Percentiles rank a stretch among this genome's conserved stretches.
phyloP scores from a whole-genome alignment of 225 moss, liverwort and hornwort genomes.

The Pseudoscleropodium purum region DNA sequence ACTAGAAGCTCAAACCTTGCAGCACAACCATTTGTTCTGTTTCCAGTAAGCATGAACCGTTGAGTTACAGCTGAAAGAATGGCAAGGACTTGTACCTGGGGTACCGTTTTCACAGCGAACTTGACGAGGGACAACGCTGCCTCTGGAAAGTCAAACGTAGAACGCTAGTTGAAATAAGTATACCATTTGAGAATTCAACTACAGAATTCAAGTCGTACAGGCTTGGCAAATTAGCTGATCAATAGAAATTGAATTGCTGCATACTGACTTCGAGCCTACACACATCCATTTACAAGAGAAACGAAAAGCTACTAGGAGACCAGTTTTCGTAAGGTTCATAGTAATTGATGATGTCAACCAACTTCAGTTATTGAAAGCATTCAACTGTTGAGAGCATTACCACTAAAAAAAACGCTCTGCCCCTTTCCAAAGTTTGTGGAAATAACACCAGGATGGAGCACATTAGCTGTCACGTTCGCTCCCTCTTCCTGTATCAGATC shows the following conservation, averaged over 20 bases:
- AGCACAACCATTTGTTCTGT: background rate
- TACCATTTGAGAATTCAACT: background rate
- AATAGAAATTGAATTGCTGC: background rate
- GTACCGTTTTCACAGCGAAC: conserved; percentile 32
- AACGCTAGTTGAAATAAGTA: background rate
- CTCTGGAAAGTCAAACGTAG: conserved; percentile 6
- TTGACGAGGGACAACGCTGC: conserved; percentile 15
- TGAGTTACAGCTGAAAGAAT: background rate
- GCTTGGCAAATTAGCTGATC: background rate
- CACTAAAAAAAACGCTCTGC: conserved; percentile 4
- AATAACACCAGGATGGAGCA: conserved; percentile 51
- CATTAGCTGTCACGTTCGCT: conserved; percentile 50
- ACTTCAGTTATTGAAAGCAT: background rate
- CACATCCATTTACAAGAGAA: background rate
- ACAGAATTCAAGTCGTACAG: background rate
- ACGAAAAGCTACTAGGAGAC: background rate
- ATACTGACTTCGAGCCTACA: background rate
- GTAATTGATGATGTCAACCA: background rate
- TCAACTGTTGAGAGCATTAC: background rate
- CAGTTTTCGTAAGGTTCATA: background rate
- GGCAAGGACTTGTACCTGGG: conserved; percentile 25
- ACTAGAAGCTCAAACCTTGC: background rate
- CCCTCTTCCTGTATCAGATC: conserved; percentile 33
- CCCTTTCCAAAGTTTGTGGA: conserved; percentile 49
- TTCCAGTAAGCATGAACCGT: background rate